Evolutionary conservation across 192 early-diverging fungal genomes (phyloP).

Genomic region (Endogone sp.): DNA sequence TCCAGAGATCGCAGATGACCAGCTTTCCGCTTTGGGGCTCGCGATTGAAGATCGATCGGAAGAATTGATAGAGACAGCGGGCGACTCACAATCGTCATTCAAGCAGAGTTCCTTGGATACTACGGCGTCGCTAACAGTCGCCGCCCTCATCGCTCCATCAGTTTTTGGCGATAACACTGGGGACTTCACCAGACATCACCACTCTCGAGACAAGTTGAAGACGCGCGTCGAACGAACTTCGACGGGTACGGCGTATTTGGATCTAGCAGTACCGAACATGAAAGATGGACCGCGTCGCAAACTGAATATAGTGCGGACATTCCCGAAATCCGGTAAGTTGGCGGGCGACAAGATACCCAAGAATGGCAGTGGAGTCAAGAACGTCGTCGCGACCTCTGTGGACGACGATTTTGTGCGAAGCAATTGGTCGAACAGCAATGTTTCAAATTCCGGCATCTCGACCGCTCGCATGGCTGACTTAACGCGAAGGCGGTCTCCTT

Average conservation of each 20-base stretch:
- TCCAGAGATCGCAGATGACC: not conserved
- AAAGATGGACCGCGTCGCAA: not conserved
- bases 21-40: not conserved
- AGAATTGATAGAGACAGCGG: slow-evolving; percentile 42
- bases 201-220: not conserved
- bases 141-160: not conserved
- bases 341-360: not conserved
- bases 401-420: not conserved
- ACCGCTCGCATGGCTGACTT: not conserved
- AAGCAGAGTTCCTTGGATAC: not conserved
- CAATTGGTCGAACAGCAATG: not conserved
- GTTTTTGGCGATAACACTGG: not conserved
- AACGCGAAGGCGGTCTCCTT: not conserved
- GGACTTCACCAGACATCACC: not conserved
- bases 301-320: not conserved
- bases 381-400: not conserved
- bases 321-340: not conserved
- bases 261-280: slow-evolving; percentile 10
- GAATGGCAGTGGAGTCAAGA: not conserved
- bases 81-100: slow-evolving; percentile 4
- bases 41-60: slow-evolving; percentile 14
- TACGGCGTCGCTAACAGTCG: slow-evolving; percentile 6
- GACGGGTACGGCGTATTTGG: slow-evolving; percentile 18
- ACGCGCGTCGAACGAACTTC: not conserved
- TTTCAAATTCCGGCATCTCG: not conserved